Evolutionary conservation across 345 rosid species (phyloP), one percentile per base, ranked within the genome.

Genomic region (Lepidium didymum): DNA sequence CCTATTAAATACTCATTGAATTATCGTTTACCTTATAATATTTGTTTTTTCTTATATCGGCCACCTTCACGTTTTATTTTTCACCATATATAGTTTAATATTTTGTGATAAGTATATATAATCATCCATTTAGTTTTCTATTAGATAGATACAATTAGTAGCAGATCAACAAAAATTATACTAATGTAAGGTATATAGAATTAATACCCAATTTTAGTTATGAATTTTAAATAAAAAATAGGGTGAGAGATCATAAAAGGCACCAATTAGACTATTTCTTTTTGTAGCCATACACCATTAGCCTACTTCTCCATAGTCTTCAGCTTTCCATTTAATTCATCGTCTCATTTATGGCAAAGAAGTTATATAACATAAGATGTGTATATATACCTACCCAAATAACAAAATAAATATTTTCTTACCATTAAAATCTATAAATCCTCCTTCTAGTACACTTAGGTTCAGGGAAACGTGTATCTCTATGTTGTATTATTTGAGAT

Each of bases 281-380:
- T 62, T 62, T 71, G 57, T 62, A 62, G 75, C 63, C 69, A 62
- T 53, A 62, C 69, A 71, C 56, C 36, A 43, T 47, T 27, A 67
- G 67, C 73, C 78, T 43, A 67, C 51, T 52, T 58, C 44, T 33
- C 49, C 23, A 19, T 47, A 55, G 65, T 23, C 62, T 19, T 67
- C 70, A 64, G 64, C 77, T 78, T 80, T 74, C 40, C 62, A 68
- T 19, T 62, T 64, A 57, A 56, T 34, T 70, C 62, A 16, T 23
- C 54, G 25, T 69, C 43, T 49, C 66, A 37, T 69, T 46, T 51
- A 42, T n/a, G 25, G 12, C 16, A 38, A 27, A 33, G 55, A 27
- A 42, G 8, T 12, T 56, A 9, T 37, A 42, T 62, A 49, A 15
- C 5, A 36, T 19, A 19, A 34, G 40, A 13, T 47, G 44, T 62